Conservation (phyloP, 2,329 filamentous ascomycete species). For the Cytospora mali region DNA sequence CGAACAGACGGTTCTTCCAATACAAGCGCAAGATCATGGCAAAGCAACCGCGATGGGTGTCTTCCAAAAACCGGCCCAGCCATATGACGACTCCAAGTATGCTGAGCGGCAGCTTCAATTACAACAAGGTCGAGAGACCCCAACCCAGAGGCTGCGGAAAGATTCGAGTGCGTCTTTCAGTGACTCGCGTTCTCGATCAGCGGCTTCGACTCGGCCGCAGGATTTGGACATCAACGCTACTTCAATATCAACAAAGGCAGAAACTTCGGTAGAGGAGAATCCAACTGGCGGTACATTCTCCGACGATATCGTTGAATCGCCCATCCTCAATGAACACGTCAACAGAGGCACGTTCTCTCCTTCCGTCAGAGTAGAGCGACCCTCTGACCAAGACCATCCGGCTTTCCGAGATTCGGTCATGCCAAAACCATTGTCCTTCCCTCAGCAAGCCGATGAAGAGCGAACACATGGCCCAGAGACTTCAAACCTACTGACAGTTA, state of each 20-base stretch:
- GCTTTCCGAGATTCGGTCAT: slow-evolving; percentile 52
- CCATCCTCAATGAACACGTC: slow-evolving; percentile 29
- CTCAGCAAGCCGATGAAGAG: slow-evolving; percentile 34
- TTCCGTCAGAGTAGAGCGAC: slow-evolving; percentile 47
- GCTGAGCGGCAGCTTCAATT: slow-evolving; percentile 80
- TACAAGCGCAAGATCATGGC: slow-evolving; percentile 75
- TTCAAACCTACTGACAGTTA: slow-evolving; percentile 26
- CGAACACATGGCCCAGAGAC: slow-evolving; percentile 32
- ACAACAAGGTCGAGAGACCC: slow-evolving; percentile 71
- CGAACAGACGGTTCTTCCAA: slow-evolving; percentile 64
- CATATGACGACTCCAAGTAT: slow-evolving; percentile 85
- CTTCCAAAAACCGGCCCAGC: slow-evolving; percentile 70
- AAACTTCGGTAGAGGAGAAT: slow-evolving; percentile 40
- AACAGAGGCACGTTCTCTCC: slow-evolving; percentile 35
- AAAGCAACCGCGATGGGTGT: slow-evolving; percentile 73
- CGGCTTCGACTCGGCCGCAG: slow-evolving; percentile 46
- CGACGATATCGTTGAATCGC: slow-evolving; percentile 44
- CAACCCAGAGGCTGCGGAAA: slow-evolving; percentile 49
- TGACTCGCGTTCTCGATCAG: slow-evolving; percentile 48
- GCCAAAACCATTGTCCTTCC: slow-evolving; percentile 47
- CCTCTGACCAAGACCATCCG: slow-evolving; percentile 57
- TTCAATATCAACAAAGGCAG: slow-evolving; percentile 33
- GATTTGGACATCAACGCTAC: slow-evolving; percentile 37
- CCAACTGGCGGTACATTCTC: slow-evolving; percentile 45
- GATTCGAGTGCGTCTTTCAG: slow-evolving; percentile 49